Conservation (phyloP, 352 stramenopile species). For the Phytophthora megakarya region DNA sequence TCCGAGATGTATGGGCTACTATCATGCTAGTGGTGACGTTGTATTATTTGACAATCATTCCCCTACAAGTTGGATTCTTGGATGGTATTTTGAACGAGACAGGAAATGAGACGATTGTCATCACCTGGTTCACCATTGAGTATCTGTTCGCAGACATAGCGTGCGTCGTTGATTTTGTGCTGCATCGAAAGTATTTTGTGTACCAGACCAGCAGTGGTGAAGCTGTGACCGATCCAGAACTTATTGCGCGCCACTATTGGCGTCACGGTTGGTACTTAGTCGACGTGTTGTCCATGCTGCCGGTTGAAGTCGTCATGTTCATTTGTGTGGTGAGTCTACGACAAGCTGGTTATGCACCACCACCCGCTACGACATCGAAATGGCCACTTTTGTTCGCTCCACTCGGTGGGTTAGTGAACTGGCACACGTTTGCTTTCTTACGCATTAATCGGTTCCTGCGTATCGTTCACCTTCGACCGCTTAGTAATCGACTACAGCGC, state of each 20-base stretch:
- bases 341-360: conserved; percentile 20
- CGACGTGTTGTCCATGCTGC: conserved; percentile 53
- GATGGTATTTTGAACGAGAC: conserved; percentile 49
- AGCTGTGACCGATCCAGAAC: conserved; percentile 39
- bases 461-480: conserved; percentile 47
- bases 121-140: conserved; percentile 54
- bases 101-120: conserved; percentile 26
- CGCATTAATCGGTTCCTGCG: conserved; percentile 62
- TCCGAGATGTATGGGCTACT: conserved; percentile 53
- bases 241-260: conserved; percentile 56
- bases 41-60: conserved; percentile 62
- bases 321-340: conserved; percentile 22
- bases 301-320: conserved; percentile 54
- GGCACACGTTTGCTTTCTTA: conserved; percentile 53
- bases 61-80: conserved; percentile 67
- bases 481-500: conserved; percentile 53
- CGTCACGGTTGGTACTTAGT: conserved; percentile 48
- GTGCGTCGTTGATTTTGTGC: conserved; percentile 59
- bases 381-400: conserved; percentile 22
- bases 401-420: conserved; percentile 38
- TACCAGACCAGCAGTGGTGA: conserved; percentile 49
- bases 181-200: conserved; percentile 63
- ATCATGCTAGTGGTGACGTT: conserved; percentile 61
- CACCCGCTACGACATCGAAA: conserved; percentile 28
- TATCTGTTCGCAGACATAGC: conserved; percentile 52